phyloP scores from a whole-genome alignment of 2,329 filamentous ascomycete genomes.

The Penicillium sp. region DNA sequence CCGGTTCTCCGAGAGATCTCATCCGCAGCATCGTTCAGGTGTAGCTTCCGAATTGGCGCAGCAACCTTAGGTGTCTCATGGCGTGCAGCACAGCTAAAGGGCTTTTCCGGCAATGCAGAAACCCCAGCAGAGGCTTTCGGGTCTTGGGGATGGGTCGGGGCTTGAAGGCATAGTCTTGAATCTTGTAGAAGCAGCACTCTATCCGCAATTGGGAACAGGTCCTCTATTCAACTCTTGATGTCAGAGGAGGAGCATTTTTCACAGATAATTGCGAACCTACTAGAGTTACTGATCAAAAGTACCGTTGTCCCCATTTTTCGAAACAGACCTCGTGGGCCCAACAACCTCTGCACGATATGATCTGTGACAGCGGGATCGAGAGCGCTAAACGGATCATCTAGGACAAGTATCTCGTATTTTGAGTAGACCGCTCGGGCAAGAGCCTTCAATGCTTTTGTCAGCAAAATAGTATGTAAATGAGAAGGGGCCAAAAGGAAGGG shows the following conservation, averaged over 20 bases:
- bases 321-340: neutral
- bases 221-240: neutral
- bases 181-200: neutral
- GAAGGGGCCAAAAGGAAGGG: neutral
- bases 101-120: neutral
- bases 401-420: neutral
- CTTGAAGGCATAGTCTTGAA: neutral
- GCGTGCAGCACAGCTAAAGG: neutral
- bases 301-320: neutral
- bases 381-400: neutral
- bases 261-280: neutral
- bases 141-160: neutral
- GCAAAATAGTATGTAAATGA: neutral
- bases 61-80: neutral
- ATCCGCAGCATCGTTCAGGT: neutral
- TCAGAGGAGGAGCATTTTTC: neutral
- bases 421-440: neutral
- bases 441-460: neutral
- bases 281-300: constrained; percentile 1
- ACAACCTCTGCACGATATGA: neutral
- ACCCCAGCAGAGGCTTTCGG: neutral
- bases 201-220: neutral
- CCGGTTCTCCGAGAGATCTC: neutral
- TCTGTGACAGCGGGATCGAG: neutral
- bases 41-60: neutral